Conservation (phyloP, 768 basidiomycete genomes). For the Russula griseocarnosa region DNA sequence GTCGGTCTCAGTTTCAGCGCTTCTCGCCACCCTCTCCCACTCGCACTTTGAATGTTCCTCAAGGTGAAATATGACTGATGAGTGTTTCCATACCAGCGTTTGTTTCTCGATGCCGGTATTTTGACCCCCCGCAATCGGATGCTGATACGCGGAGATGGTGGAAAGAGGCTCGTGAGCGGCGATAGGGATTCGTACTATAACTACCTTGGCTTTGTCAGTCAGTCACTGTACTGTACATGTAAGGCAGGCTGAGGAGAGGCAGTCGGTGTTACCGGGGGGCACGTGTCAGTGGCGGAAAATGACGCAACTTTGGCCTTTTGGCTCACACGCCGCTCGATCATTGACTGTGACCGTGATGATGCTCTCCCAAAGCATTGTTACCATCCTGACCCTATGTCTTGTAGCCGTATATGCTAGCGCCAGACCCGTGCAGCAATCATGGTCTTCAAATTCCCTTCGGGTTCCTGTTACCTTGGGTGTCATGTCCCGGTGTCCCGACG, state of each 20-base stretch:
- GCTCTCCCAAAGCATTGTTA: not conserved
- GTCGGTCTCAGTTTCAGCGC: constrained; percentile 41
- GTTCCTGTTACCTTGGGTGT: constrained; percentile 55
- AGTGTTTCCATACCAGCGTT: constrained; percentile 53
- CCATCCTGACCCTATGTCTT: not conserved
- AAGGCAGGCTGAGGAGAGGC: too few relatives aligned
- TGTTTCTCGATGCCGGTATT: constrained; percentile 73
- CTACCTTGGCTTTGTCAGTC: not conserved
- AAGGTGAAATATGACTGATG: constrained; percentile 3
- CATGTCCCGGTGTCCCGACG: constrained; percentile 78
- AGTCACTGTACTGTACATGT: not conserved
- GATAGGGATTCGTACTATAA: not conserved
- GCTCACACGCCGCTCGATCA: too few relatives aligned
- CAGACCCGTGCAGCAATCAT: constrained; percentile 14
- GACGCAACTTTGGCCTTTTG: constrained; percentile 4
- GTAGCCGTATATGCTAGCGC: not conserved
- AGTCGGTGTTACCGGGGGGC: not conserved
- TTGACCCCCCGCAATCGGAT: constrained; percentile 60
- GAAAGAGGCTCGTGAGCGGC: constrained; percentile 39
- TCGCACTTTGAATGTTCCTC: not conserved
- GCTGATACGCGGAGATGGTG: constrained; percentile 54
- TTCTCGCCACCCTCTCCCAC: not conserved
- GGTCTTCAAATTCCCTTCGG: constrained; percentile 34
- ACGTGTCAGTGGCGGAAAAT: constrained; percentile 16
- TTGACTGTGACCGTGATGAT: not conserved